Base-by-base conservation (phyloP, 2,329 filamentous ascomycete species). In the Eutypa lata region DNA sequence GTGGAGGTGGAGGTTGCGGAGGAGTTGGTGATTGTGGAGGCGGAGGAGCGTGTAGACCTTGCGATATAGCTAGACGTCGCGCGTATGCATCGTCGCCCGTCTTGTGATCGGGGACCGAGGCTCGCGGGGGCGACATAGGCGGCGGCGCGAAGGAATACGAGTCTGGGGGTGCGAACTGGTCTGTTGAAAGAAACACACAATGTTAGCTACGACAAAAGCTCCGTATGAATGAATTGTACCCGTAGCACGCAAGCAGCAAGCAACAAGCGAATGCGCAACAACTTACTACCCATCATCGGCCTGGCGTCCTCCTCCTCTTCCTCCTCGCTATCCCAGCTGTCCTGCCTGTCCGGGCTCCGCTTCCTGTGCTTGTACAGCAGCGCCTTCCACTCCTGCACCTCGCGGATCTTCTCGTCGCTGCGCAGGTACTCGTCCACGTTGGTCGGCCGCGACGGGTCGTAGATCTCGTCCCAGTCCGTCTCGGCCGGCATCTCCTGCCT, bases 391-490 rank as follows among this genome's bases (percentile, higher is more conserved):
- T 95, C 91, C 53, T 83, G 80, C 3, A 91, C 82, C 67, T 95
- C 91, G 18, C 81, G 76, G 54, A 92, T 83, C 66, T 90, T 88
- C 72, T 96, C 91, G 53, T 95, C 90, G 64, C 90, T 94, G 55
- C 86, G 79, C 54, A 89, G 81, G 67, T 94, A 97, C 65, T 93
- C 89, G 51, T 92, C 88, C 48, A 93, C 89, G 60, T 86, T 91
- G 40, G 90, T 95, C 8, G 92, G 91, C 38, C 89, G 77, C 11
- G 87, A 78, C 1, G 91, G 90, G 64, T 96, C 92, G 68, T 96
- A 97, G 22, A 94, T 82, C 67, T 95, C 91, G 68, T 96, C 89
- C 91, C 91, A 97, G 66, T 96, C 87, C n/a, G 82, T 84, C 67
- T 84, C 80, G 49, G 79, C 73, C 5, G 73, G 71, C 28, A 79